Evolutionary conservation across 1,284 basidiomycete species (phyloP), one percentile per base, ranked within the genome.

Genomic region (Irpex lacteus): DNA sequence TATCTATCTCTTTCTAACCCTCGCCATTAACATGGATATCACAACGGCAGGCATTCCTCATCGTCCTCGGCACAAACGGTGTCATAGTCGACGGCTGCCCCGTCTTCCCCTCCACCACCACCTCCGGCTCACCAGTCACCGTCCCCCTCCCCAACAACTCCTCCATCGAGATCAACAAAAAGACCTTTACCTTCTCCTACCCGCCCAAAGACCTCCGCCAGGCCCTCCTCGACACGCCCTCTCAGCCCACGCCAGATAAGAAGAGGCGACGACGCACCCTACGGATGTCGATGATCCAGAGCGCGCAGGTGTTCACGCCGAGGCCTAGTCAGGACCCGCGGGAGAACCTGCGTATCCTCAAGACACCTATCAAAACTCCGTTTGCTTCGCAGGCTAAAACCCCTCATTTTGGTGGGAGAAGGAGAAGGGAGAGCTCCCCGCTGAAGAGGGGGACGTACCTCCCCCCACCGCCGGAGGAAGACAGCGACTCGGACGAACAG

Each of bases 201-300:
- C 90, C 89, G 2, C 88, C 90, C 2, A 90, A 90, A 70, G 85
- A 89, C 60, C 76, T 89, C n/a, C 83, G 89, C 40, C 77, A 82
- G 4, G 77, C 80, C 1, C 74, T 90, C 11, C 74, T 85, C 19
- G 78, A 82, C 26, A 83, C 85, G 0, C 32, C 32, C 32, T 9
- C 87, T 86, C 44, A 66, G 70, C 15, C 69, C 66, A 59, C 65
- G 36, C 63, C 54, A 15, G 64, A 63, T 61, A 65, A 77, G 70
- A 53, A 70, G 67, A 55, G 78, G 72, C 66, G 72, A 4, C 71
- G 75, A 19, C 80, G 85, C 19, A 79, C 82, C 3, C 79, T 88
- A 2, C 84, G 90, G 34, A 81, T 92, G 65, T 90, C 87, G 5
- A 88, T 92, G 86, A 90, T 92, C 53, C 81, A 85, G 38, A 86